Evolutionary conservation across 108 stramenopile species (phyloP).

Genomic region (Nannochloropsis salina): DNA sequence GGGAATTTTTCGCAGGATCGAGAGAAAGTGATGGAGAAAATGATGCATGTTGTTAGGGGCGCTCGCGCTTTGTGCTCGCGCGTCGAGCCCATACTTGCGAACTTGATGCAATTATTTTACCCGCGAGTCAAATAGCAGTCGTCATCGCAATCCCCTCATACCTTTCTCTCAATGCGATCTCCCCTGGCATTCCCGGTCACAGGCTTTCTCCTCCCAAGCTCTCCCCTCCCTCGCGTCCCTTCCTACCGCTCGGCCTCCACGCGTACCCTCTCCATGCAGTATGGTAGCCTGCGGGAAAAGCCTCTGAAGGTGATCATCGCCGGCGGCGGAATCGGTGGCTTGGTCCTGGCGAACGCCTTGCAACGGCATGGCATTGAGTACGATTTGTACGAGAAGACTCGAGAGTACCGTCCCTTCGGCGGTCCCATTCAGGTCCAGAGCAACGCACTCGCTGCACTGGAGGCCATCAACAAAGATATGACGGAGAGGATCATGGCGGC

Average conservation of each 20-base stretch:
- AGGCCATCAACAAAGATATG: slow-evolving; percentile 78
- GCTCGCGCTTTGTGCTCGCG: no score
- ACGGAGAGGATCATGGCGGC: slow-evolving; percentile 88
- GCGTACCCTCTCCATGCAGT: not conserved
- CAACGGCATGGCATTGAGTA: slow-evolving; percentile 81
- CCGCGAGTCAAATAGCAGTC: no score
- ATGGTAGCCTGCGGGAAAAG: slow-evolving; percentile 20
- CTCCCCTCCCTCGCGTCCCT: not conserved
- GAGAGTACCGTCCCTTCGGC: slow-evolving; percentile 85
- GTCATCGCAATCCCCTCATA: no score
- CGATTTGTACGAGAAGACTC: slow-evolving; percentile 80
- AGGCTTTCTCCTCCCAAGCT: not conserved
- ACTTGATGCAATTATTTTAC: no score
- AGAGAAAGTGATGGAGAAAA: no score
- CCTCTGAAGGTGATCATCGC: slow-evolving; percentile 81
- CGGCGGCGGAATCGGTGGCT: slow-evolving; percentile 86
- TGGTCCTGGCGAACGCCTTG: slow-evolving; percentile 79
- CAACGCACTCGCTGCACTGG: slow-evolving; percentile 82
- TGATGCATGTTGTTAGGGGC: no score
- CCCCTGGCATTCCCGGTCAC: not conserved
- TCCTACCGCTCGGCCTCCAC: not conserved
- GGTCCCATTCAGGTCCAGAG: slow-evolving; percentile 95
- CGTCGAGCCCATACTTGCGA: no score
- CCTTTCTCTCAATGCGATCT: no score
- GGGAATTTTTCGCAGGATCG: no score